A percentile compares a stretch with the other conserved stretches of the same genome.
Conservation (phyloP, 2,329 filamentous ascomycete genomes). For the Fusarium sambucinum region DNA sequence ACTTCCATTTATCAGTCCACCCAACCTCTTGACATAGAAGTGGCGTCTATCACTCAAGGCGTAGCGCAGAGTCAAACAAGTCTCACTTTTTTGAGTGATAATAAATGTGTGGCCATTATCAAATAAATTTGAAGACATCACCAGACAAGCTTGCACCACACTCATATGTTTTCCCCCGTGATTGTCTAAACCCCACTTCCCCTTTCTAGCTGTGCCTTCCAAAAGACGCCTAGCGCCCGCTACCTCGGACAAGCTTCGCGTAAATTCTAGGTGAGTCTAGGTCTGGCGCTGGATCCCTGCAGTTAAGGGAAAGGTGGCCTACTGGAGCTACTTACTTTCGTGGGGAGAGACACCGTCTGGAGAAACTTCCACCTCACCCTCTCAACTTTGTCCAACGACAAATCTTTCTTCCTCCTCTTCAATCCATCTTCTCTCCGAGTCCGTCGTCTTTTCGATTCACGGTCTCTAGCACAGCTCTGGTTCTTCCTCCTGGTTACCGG, state of each 20-base stretch:
- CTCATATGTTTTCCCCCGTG: conserved; percentile 45
- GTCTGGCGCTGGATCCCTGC: conserved; percentile 40
- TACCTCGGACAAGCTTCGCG: conserved; percentile 47
- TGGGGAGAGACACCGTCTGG: conserved; percentile 49
- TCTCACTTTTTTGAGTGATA: background rate
- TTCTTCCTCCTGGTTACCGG: conserved; percentile 57
- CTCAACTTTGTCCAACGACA: conserved; percentile 50
- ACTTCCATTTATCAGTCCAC: background rate
- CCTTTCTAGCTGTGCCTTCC: conserved; percentile 30
- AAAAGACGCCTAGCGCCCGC: conserved; percentile 23
- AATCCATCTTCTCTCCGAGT: conserved; percentile 44
- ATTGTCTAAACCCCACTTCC: conserved; percentile 38
- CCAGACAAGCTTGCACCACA: background rate
- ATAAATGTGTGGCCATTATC: background rate
- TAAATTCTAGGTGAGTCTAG: conserved; percentile 48
- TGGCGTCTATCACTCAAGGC: background rate
- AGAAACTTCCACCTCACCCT: conserved; percentile 60
- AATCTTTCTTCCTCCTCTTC: conserved; percentile 38
- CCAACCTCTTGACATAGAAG: background rate
- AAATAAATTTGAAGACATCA: conserved; percentile 8
- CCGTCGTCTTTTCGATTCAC: conserved; percentile 42
- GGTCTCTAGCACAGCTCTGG: conserved; percentile 56
- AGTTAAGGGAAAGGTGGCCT: conserved; percentile 41
- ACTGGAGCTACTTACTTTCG: conserved; percentile 30
- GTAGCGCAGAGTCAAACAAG: conserved; percentile 2